Base-by-base conservation (phyloP, 352 stramenopile genomes). In the Elongisporangium undulatum region DNA sequence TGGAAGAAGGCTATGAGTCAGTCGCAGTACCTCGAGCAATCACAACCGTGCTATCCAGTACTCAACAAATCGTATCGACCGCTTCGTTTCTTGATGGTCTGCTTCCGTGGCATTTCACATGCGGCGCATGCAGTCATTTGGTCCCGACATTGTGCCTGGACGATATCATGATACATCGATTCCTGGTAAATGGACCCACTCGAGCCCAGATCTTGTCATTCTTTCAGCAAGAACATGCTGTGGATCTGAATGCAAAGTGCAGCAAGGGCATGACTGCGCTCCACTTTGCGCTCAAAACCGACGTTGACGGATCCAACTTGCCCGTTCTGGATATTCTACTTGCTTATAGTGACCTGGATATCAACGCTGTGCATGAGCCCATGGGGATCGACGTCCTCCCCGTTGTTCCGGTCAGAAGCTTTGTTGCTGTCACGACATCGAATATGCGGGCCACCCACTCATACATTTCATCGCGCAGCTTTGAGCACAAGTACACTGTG, bases 291-390 rank as follows among this genome's bases (percentile, higher is more conserved):
- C 38, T 67, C 20, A 90, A 90, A 57, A 86, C 66, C 9, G 79
- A 89, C 24, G 29, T 74, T 0, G 60, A 66, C 15, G 72, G 72
- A 5, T 79, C 64, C 19, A 91, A 93, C 56, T 24, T 65, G 1
- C 39, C 68, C 0, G 61, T 91, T 9, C 66, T 93, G 7, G 69
- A 82, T 22, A 56, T 87, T 6, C 59, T 93, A 0, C 45, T 92
- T 2, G 60, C 62, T 4, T 48, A 56, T 1, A 21, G 34, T 23
- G n/a, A 20, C 8, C 41, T 68, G 2, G 48, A 69, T 53, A 16
- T 86, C 2, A 91, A 93, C 49, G 67, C 67, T n/a, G 79, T 89
- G 3, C 81, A 93, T 29, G 81, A 91, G 0, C 53, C 69, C 9
- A 73, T 66, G 13, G 21, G 64, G 0, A 88, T 93, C n/a, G 78